Percentiles rank a stretch among this genome's conserved stretches.
Conservation (phyloP, 306 rosid species). For the peach (Prunus persica) region DNA sequence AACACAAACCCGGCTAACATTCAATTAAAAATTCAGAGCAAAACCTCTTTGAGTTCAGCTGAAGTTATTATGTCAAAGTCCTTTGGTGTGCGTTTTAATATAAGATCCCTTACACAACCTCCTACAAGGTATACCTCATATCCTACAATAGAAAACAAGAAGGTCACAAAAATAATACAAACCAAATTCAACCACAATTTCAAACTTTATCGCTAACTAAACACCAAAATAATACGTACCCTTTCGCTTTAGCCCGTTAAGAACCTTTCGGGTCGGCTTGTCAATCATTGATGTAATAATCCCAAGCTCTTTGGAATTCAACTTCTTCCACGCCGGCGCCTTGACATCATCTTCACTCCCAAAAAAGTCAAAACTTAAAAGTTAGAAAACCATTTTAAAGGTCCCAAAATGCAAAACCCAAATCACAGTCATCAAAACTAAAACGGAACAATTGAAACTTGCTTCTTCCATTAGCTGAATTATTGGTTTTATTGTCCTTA, state of each 20-base stretch:
- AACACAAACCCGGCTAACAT: slow-evolving; percentile 1
- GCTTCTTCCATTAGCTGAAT: slow-evolving; percentile 38
- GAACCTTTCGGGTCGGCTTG: slow-evolving; percentile 61
- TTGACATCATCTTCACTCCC: slow-evolving; percentile 34
- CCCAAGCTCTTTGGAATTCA: slow-evolving; percentile 74
- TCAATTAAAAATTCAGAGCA: slow-evolving; percentile 24
- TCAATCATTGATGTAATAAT: slow-evolving; percentile 65
- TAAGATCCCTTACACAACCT: slow-evolving; percentile 54
- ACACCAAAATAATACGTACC: slow-evolving; percentile 33
- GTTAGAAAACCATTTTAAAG: neutral
- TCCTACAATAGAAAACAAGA: slow-evolving; percentile 23
- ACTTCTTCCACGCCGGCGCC: slow-evolving; percentile 52
- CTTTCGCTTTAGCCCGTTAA: slow-evolving; percentile 53
- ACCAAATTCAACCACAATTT: neutral
- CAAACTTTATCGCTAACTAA: neutral
- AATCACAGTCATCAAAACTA: neutral
- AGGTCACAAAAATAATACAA: neutral
- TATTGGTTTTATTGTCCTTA: slow-evolving; percentile 7
- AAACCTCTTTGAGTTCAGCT: slow-evolving; percentile 77
- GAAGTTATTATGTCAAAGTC: slow-evolving; percentile 67
- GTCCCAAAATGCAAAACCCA: slow-evolving; percentile 10
- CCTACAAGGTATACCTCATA: slow-evolving; percentile 57
- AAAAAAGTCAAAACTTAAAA: neutral
- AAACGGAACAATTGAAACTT: slow-evolving; percentile 24
- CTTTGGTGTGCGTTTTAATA: slow-evolving; percentile 46